These are phyloP conservation scores for Cryptococcus neoformans DNA, from an alignment of 1,284 basidiomycete genomes.

Conservation along the genomic window DNA sequence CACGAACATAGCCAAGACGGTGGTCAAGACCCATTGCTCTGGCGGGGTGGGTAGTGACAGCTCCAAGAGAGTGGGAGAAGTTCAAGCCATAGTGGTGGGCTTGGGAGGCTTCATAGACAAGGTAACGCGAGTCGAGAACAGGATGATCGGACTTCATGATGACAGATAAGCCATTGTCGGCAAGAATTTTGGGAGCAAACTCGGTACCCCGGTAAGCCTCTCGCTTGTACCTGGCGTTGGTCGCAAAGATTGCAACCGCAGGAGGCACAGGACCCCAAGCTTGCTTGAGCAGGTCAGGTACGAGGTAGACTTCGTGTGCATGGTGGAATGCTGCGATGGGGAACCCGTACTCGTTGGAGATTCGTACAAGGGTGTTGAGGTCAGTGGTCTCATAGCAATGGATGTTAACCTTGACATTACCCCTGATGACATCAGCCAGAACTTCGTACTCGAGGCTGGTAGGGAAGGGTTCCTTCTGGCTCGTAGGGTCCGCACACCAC, in stretches of 20 bases:
- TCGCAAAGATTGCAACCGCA: slow-evolving; percentile 71
- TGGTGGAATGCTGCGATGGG: slow-evolving; percentile 80
- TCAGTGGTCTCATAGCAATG: slow-evolving; percentile 80
- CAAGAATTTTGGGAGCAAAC: slow-evolving; percentile 75
- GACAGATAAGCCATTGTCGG: slow-evolving; percentile 69
- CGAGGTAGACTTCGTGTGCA: slow-evolving; percentile 79
- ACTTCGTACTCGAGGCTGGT: slow-evolving; percentile 78
- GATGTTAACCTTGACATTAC: slow-evolving; percentile 63
- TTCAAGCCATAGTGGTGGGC: slow-evolving; percentile 66
- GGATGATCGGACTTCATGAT: slow-evolving; percentile 66
- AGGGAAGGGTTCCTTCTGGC: slow-evolving; percentile 59
- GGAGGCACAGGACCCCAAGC: slow-evolving; percentile 63
- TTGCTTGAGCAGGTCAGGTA: slow-evolving; percentile 71
- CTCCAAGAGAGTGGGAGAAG: slow-evolving; percentile 48
- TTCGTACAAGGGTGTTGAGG: slow-evolving; percentile 59
- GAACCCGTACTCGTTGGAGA: slow-evolving; percentile 70
- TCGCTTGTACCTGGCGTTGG: slow-evolving; percentile 47
- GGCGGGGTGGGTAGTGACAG: slow-evolving; percentile 77
- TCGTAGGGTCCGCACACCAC: slow-evolving; percentile 60
- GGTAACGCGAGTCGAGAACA: slow-evolving; percentile 69
- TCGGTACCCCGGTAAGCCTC: slow-evolving; percentile 70
- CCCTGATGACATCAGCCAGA: slow-evolving; percentile 77
- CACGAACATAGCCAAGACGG: slow-evolving; percentile 69
- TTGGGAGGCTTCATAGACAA: slow-evolving; percentile 83
- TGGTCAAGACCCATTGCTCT: slow-evolving; percentile 73